Conservation (phyloP, 345 rosid species). For the Populus davidiana region DNA sequence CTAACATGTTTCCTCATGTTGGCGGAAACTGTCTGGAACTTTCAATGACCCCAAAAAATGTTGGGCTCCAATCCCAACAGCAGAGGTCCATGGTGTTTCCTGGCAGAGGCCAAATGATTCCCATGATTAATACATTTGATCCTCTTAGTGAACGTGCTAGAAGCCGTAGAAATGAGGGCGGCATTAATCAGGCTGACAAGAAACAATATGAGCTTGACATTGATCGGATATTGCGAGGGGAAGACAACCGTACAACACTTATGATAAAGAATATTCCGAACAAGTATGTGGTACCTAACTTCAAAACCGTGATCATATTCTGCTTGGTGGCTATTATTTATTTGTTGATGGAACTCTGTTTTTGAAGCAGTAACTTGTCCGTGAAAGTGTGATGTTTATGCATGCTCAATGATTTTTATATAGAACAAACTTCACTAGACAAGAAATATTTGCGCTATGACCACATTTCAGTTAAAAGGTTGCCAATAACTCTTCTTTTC, state of each 20-base stretch:
- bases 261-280: slow-evolving; percentile 98
- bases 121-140: slow-evolving; percentile 63
- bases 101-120: slow-evolving; percentile 61
- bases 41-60: slow-evolving; percentile 37
- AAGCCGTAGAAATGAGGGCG: slow-evolving; percentile 71
- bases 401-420: neutral
- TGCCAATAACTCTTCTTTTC: neutral
- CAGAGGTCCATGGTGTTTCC: slow-evolving; percentile 69
- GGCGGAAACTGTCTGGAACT: slow-evolving; percentile 58
- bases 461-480: neutral
- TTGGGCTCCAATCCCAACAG: slow-evolving; percentile 64
- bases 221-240: slow-evolving; percentile 71
- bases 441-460: neutral
- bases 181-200: slow-evolving; percentile 63
- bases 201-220: slow-evolving; percentile 86
- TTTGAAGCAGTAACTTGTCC: neutral
- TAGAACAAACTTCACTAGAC: neutral
- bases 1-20: slow-evolving; percentile 41
- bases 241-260: slow-evolving; percentile 81
- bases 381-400: neutral
- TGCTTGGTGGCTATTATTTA: neutral
- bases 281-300: slow-evolving; percentile 50
- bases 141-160: slow-evolving; percentile 68
- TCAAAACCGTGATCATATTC: neutral
- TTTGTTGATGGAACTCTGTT: neutral